These are phyloP conservation scores for Saccharomycopsis guyanensis DNA, from an alignment of 805 yeast genomes.

Conservation along the genomic window DNA sequence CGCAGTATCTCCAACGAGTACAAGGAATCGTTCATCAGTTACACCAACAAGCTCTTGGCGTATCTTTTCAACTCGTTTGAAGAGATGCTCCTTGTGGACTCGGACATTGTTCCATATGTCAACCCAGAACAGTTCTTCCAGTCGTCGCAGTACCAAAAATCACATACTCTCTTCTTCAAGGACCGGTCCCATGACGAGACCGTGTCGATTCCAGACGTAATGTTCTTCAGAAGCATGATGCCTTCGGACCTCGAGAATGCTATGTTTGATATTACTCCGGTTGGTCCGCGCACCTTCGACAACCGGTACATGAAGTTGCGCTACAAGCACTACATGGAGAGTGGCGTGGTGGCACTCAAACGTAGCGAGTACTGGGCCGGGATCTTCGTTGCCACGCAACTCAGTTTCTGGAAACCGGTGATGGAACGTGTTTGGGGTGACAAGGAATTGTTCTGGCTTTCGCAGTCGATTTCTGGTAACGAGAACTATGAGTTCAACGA, in stretches of 20 bases:
- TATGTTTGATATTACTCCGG: slow-evolving; percentile 21
- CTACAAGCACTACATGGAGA: slow-evolving; percentile 36
- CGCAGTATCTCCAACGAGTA: slow-evolving; percentile 22
- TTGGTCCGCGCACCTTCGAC: slow-evolving; percentile 19
- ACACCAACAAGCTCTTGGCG: slow-evolving; percentile 41
- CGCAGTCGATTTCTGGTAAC: slow-evolving; percentile 39
- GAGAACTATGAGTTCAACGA: slow-evolving; percentile 32
- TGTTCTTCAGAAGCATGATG: slow-evolving; percentile 30
- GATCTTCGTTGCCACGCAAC: slow-evolving; percentile 35
- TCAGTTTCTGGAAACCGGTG: slow-evolving; percentile 34
- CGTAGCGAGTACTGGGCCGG: slow-evolving; percentile 43
- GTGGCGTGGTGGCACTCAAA: slow-evolving; percentile 41
- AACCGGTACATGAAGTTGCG: slow-evolving; percentile 23
- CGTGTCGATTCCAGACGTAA: slow-evolving; percentile 25
- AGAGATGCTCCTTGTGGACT: slow-evolving; percentile 46
- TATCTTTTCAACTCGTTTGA: slow-evolving; percentile 39
- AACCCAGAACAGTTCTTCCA: slow-evolving; percentile 31
- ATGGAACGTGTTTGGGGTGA: slow-evolving; percentile 61
- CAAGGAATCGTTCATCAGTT: slow-evolving; percentile 28
- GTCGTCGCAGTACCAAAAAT: slow-evolving; percentile 27
- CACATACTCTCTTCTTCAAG: slow-evolving; percentile 36
- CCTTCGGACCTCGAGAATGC: slow-evolving; percentile 28
- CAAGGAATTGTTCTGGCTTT: slow-evolving; percentile 72
- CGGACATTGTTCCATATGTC: slow-evolving; percentile 41
- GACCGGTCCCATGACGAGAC: slow-evolving; percentile 31